Conservation (phyloP, 768 basidiomycete species). For the Psilocybe sp. region DNA sequence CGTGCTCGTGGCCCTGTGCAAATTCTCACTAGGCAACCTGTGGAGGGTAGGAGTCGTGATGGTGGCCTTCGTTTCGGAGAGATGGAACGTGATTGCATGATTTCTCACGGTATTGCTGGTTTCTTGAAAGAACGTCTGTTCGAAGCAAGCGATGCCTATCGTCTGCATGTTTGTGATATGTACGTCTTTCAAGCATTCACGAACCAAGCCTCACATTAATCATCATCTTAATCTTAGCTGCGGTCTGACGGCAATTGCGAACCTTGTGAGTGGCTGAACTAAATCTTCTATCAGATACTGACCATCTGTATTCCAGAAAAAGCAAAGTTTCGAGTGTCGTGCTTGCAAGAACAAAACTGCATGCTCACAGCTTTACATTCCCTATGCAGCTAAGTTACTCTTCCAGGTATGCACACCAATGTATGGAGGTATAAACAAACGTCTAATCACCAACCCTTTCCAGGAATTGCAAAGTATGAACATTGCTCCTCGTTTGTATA, state of each 20-base stretch:
- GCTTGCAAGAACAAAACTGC: conserved; percentile 97
- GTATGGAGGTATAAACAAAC: not conserved
- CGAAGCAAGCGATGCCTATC: conserved; percentile 90
- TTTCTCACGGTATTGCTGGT: conserved; percentile 96
- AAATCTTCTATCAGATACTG: conserved; percentile 5
- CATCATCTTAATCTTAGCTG: conserved; percentile 50
- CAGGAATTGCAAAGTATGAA: conserved; percentile 96
- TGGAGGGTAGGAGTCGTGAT: conserved; percentile 97
- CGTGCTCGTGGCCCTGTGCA: conserved; percentile 96
- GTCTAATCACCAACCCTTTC: conserved; percentile 3
- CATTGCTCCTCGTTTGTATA: conserved; percentile 84
- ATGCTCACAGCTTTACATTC: conserved; percentile 87
- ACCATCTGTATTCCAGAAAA: conserved; percentile 59
- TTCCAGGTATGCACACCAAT: conserved; percentile 71
- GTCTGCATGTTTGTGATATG: conserved; percentile 96
- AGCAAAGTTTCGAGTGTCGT: conserved; percentile 97
- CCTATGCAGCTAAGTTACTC: conserved; percentile 94
- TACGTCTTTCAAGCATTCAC: conserved; percentile 37
- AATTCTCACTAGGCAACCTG: conserved; percentile 95
- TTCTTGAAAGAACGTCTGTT: conserved; percentile 98
- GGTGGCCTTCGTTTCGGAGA: conserved; percentile 99
- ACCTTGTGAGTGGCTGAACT: conserved; percentile 59
- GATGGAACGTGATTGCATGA: conserved; percentile 99
- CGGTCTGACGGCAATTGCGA: conserved; percentile 95
- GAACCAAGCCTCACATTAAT: not conserved